Evolutionary conservation across 2,329 filamentous ascomycete species (phyloP), one percentile per base, ranked within the genome.

Genomic region (Xenoacremonium recifei): DNA sequence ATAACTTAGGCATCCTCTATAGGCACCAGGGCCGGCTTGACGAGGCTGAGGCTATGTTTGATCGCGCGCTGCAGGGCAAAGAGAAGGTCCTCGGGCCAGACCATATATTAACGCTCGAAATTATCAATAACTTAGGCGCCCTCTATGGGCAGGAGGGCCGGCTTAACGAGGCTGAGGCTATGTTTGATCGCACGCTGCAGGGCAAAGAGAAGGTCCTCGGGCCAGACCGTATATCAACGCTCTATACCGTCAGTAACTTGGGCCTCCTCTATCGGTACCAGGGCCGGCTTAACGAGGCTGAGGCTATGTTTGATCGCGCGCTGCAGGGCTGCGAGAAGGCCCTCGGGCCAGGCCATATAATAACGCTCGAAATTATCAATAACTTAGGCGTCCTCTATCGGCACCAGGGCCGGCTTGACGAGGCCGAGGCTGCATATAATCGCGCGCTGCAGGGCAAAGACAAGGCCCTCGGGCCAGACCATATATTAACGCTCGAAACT

Each of bases 1-100:
- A 58, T 20, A 57, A 59, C 23, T 44, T 69, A 19, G 60, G 60
- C 6, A 9, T 25, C 15, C 50, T 67, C 41, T 66, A 63, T 34
- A 9, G 6, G 5, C 18, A 52, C 15, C 53, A 59, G 38, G 57
- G 52, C 38, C 56, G 51, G 32, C 35, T 55, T 9, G 11, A 44
- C 7, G 49, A 62, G 25, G 50, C 58, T 13, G 53, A 63, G 48
- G 42, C 40, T 2, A 65, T 64, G 54, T 64, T 54, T 18, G 5
- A 47, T 7, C 59, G 58, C 35, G 60, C 58, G 36, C 48, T 66
- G 5, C 37, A 54, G 54, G 52, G 59, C 35, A 48, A 48, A 9
- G 50, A 61, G 38, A 50, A 51, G 27, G 40, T 34, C 15, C 20
- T 31, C 4, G 50, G 46, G 3, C 40, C 45, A 33, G 45, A 49